Conservation (phyloP, 139 green algal species). For the Picochlorum sp. region DNA sequence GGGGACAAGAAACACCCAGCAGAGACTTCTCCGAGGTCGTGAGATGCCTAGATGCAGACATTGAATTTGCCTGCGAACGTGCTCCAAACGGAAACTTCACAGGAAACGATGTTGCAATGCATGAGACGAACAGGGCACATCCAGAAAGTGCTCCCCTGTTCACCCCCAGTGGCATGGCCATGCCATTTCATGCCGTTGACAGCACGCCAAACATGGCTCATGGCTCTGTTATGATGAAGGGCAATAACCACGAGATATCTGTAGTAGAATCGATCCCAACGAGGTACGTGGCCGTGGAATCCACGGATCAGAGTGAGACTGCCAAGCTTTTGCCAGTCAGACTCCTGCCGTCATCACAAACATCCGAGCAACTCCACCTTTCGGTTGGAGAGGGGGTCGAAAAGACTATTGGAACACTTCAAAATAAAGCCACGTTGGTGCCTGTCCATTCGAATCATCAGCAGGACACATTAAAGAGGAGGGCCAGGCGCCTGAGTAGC, state of each 20-base stretch:
- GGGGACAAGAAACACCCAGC: background rate
- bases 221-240: too few species aligned
- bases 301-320: too few species aligned
- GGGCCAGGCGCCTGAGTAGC: constrained; percentile 14
- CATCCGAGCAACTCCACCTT: too few species aligned
- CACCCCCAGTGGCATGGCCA: constrained; percentile 3
- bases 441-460: background rate
- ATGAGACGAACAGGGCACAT: background rate
- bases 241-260: too few species aligned
- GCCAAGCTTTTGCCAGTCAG: too few species aligned
- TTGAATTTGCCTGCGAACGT: background rate
- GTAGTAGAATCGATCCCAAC: too few species aligned
- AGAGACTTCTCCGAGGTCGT: background rate
- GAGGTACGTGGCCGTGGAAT: too few species aligned
- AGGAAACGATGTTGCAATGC: too few species aligned
- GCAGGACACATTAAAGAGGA: background rate
- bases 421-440: too few species aligned
- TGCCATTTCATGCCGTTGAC: constrained; percentile 9
- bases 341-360: too few species aligned
- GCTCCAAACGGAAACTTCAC: background rate
- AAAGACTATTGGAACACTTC: too few species aligned
- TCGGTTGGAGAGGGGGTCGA: too few species aligned
- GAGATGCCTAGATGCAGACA: constrained; percentile 2
- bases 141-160: constrained; percentile 1
- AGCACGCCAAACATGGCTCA: background rate